phyloP scores from a whole-genome alignment of 2,329 filamentous ascomycete species.

The Beauveria sp. region DNA sequence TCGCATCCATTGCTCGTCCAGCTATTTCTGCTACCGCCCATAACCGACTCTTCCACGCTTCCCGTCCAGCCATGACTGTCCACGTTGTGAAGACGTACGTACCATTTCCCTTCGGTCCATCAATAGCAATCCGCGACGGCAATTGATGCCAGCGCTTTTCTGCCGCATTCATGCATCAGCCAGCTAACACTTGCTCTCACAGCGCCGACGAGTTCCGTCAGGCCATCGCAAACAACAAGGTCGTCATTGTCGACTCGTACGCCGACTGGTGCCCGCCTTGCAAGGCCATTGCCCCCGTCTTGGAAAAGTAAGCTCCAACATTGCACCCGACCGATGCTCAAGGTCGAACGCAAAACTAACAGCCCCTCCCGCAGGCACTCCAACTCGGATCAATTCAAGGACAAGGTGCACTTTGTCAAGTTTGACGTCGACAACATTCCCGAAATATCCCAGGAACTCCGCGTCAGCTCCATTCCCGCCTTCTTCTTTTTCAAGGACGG shows the following conservation, averaged over 20 bases:
- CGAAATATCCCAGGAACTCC: constrained; percentile 67
- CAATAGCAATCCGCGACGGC: background rate
- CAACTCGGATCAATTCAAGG: constrained; percentile 38
- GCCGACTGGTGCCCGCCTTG: constrained; percentile 93
- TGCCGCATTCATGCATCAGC: background rate
- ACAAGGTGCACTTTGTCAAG: constrained; percentile 71
- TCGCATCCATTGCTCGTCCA: constrained; percentile 8
- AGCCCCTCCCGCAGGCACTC: constrained; percentile 16
- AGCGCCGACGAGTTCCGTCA: constrained; percentile 11
- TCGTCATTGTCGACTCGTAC: constrained; percentile 79
- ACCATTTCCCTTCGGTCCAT: background rate
- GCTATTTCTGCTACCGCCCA: background rate
- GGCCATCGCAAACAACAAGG: constrained; percentile 32
- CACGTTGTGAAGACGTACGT: constrained; percentile 11
- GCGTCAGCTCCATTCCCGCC: constrained; percentile 86
- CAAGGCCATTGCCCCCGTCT: constrained; percentile 76
- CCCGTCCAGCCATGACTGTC: constrained; percentile 12
- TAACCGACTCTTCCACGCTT: constrained; percentile 10
- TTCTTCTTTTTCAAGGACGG: constrained; percentile 81
- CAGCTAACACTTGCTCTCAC: background rate
- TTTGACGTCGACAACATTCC: constrained; percentile 80
- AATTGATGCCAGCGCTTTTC: background rate
- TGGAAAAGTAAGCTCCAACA: constrained; percentile 32
- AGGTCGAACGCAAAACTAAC: background rate
- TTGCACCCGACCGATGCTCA: background rate